phyloP scores from a whole-genome alignment of 768 basidiomycete genomes.

The Boletus patriciae region DNA sequence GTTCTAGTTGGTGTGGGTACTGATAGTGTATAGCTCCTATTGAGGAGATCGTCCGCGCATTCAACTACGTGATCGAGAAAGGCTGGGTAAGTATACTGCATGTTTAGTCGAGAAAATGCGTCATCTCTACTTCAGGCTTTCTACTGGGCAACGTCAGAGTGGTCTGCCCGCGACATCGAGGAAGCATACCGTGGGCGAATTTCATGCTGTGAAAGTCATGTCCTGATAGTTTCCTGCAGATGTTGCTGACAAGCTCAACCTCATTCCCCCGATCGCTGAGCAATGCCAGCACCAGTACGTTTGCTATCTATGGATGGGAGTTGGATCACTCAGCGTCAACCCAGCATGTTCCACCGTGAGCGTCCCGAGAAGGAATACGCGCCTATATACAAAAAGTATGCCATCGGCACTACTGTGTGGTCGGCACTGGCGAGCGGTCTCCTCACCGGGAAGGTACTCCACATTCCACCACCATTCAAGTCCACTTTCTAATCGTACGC shows the following conservation, averaged over 20 bases:
- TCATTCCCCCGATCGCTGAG: slow-evolving; percentile 52
- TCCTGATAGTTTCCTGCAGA: slow-evolving; percentile 26
- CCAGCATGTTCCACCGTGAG: slow-evolving; percentile 53
- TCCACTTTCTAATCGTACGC: neutral
- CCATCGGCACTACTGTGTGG: slow-evolving; percentile 53
- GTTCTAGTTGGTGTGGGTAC: neutral
- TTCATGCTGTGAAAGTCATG: neutral
- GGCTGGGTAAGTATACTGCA: slow-evolving; percentile 38
- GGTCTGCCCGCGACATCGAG: slow-evolving; percentile 52
- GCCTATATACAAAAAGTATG: slow-evolving; percentile 46
- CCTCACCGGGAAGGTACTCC: slow-evolving; percentile 50
- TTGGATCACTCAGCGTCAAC: neutral
- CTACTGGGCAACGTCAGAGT: slow-evolving; percentile 56
- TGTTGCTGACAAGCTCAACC: slow-evolving; percentile 49
- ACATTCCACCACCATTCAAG: neutral
- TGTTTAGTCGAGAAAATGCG: neutral
- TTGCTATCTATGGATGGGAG: neutral
- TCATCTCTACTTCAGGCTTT: slow-evolving; percentile 29
- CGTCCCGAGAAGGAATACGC: slow-evolving; percentile 55
- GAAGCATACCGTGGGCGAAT: slow-evolving; percentile 39
- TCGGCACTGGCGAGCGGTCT: slow-evolving; percentile 55
- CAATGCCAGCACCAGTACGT: slow-evolving; percentile 49
- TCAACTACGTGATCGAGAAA: slow-evolving; percentile 52
- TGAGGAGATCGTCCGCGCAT: slow-evolving; percentile 60
- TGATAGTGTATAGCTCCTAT: slow-evolving; percentile 35